phyloP scores from a whole-genome alignment of 129 eudicot species.

The Flaveria linearis region DNA sequence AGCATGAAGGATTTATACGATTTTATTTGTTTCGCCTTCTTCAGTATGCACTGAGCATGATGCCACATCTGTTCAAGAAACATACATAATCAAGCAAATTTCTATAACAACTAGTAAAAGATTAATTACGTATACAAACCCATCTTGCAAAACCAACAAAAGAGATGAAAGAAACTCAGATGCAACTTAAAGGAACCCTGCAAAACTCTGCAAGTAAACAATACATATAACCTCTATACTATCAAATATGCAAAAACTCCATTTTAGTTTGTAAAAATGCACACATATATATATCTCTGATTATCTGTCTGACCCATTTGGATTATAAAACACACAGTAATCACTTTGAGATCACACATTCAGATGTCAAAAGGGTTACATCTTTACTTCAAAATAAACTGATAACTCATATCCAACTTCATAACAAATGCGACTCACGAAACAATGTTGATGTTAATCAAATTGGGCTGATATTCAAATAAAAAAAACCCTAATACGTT shows the following conservation, averaged over 20 bases:
- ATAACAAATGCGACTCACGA: slow-evolving; percentile 9
- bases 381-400: neutral
- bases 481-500: neutral
- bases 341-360: neutral
- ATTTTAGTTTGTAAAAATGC: neutral
- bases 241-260: neutral
- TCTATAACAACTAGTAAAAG: neutral
- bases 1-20: slow-evolving; percentile 47
- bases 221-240: slow-evolving; percentile 1
- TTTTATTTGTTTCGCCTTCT: slow-evolving; percentile 87
- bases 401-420: neutral
- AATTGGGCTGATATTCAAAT: no score
- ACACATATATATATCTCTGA: neutral
- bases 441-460: slow-evolving; percentile 14
- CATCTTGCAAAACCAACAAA: slow-evolving; percentile 14
- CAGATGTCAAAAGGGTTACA: slow-evolving; percentile 2
- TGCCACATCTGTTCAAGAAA: slow-evolving; percentile 77
- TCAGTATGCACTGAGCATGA: slow-evolving; percentile 78
- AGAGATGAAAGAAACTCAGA: neutral
- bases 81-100: slow-evolving; percentile 5
- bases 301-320: neutral
- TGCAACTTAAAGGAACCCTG: no score
- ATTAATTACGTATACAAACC: slow-evolving; percentile 2
- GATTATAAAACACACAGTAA: neutral
- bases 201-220: neutral